A percentile compares a stretch with the other conserved stretches of the same genome.
phyloP scores from a whole-genome alignment of 78 protist species.

The Monocercomonoides exilis region DNA sequence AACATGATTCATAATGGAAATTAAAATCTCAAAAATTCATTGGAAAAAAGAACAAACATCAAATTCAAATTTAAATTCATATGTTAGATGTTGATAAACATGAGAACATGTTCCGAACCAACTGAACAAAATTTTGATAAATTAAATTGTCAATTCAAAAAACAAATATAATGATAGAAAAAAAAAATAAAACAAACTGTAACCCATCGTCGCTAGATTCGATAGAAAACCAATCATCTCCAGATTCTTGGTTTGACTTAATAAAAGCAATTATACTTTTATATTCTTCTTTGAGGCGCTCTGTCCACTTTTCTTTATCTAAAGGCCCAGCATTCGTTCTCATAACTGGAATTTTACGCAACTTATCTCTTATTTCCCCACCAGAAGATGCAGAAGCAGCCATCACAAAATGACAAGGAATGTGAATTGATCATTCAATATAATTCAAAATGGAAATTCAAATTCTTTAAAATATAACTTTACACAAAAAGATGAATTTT shows the following conservation, averaged over 20 bases:
- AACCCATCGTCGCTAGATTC: constrained; percentile 66
- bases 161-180: not conserved
- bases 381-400: too few relatives aligned
- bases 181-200: constrained; percentile 18
- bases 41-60: constrained; percentile 52
- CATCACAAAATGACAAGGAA: too few relatives aligned
- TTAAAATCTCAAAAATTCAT: too few relatives aligned
- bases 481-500: too few relatives aligned
- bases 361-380: too few relatives aligned
- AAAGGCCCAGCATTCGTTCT: constrained; percentile 68
- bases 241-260: constrained; percentile 9
- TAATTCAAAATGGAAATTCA: too few relatives aligned
- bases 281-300: constrained; percentile 79
- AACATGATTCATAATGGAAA: not conserved
- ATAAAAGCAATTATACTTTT: constrained; percentile 48
- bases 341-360: not conserved
- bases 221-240: constrained; percentile 79
- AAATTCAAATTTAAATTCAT: constrained; percentile 81
- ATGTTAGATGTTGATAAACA: constrained; percentile 55
- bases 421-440: too few relatives aligned
- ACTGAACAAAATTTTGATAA: not conserved
- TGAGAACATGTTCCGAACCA: constrained; percentile 76
- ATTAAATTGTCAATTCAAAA: not conserved
- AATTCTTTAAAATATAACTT: too few relatives aligned
- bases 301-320: constrained; percentile 75